Base-by-base conservation (phyloP, 768 basidiomycete genomes). In the Trametes elegans region DNA sequence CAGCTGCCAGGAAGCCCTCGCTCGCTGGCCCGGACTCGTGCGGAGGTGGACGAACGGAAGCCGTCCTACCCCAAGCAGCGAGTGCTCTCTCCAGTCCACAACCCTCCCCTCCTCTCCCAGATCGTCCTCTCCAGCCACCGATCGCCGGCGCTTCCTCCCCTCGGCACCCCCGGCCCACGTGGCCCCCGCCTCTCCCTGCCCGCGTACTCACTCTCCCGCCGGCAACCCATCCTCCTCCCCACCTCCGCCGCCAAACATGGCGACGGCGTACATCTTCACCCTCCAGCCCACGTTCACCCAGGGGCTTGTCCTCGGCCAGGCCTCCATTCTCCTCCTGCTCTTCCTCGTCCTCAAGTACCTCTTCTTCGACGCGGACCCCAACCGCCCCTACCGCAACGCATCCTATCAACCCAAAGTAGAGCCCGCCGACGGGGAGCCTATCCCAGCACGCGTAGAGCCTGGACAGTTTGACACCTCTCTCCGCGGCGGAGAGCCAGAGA, bases 251-350 rank as follows among this genome's bases (percentile, higher is more conserved):
- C 10, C 31, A 36, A 43, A 35, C 59, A 66, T 70, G 83, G 74
- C 74, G 45, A 69, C 68, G 62, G 82, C 79, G 66, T 86, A 85
- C 71, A 68, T 90, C 43, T 80, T 90, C 62, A 84, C 85, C 31
- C 75, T 91, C 38, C 84, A 88, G 62, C 90, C 88, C 19, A 94
- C 92, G 1, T 99, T 99, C 72, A 97, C 95, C 0, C 95, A 98
- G 68, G 96, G 96, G 14, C 81, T 99, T 31, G 76, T 99, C 34
- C 72, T 98, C 39, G 96, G 96, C 53, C 96, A 98, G 70, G 77
- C 92, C 19, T 95, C 93, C 23, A 87, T 99, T 63, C 75, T 93
- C 39, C 64, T 88, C 46, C 78, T 95, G 42, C 79, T 91, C 26
- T 78, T 77, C 42, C 73, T 94, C 58, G 82, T 99, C 67, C 83